Evolutionary conservation across 805 yeast genomes (phyloP), one percentile per base, ranked within the genome.

Genomic region (Wilhelminamyces savonicus): DNA sequence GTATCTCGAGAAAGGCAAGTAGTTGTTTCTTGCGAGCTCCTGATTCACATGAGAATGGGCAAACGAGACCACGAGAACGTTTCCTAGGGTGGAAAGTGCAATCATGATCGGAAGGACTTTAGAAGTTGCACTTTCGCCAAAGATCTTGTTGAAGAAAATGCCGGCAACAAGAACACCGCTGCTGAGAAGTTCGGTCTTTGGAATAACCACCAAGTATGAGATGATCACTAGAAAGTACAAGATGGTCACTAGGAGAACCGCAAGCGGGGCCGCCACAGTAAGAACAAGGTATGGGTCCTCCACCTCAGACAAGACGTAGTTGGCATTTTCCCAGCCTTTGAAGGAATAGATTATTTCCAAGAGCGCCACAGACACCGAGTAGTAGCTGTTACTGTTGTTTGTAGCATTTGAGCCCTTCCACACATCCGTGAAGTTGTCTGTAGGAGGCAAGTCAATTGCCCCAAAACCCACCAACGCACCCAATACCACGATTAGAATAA

Each of bases 291-390:
- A 63, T 0, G 84, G 84, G 39, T 76, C 62, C 12, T 62, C 59
- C 24, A 77, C 66, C 41, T 77, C 83, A 35, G 69, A 67, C 29
- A 77, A 52, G 1, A 77, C 84, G 39, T 74, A 70, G 44, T 78
- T 78, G 24, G 78, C 78, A 40, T 77, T 77, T 39, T 78, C 83
- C 82, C 83, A 77, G 4, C 84, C 84, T 35, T 76, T 71, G 51
- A 75, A 77, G 1, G 82, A 74, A 44, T 76, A 77, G 10, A 78
- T 71, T 15, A 78, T 69, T 28, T 78, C 72, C 21, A 77, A 47
- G 20, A 77, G 45, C 1, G 78, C 82, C 21, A 76, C 76, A 2
- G 82, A 65, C 5, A 69, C 46, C 22, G 71, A 67, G 42, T 74
- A 78, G 8, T 58, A 41, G 26, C 62, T 59, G 30, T 63, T 62